Evolutionary conservation across 148 eudicot genomes (phyloP).

Genomic region (Silene conica): DNA sequence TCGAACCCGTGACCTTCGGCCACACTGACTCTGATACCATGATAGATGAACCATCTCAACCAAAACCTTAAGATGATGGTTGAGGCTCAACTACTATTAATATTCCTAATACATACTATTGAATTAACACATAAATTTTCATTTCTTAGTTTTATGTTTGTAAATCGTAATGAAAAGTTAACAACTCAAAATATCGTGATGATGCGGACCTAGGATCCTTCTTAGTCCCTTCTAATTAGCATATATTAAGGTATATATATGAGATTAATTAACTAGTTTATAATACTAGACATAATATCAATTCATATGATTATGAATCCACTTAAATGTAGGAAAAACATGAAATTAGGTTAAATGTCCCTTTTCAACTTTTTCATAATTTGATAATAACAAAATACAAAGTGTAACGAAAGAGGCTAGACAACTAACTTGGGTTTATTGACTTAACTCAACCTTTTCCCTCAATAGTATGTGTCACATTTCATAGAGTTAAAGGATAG

Average conservation of each 20-base stretch:
- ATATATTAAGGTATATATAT: too few relatives aligned
- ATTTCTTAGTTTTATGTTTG: not conserved
- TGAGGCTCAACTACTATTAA: too few relatives aligned
- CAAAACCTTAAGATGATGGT: too few relatives aligned
- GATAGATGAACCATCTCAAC: too few relatives aligned
- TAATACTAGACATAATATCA: not conserved
- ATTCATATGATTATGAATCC: not conserved
- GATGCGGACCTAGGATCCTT: not conserved
- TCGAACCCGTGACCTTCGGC: too few relatives aligned
- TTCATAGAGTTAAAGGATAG: constrained; percentile 25
- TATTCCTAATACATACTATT: too few relatives aligned
- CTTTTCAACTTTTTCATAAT: not conserved
- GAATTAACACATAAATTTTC: too few relatives aligned
- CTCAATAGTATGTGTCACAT: constrained; percentile 21
- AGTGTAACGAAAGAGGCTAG: constrained; percentile 24
- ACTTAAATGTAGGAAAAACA: not conserved
- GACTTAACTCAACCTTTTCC: constrained; percentile 24
- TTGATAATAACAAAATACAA: constrained; percentile 4
- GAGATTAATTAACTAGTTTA: too few relatives aligned
- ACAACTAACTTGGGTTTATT: constrained; percentile 16
- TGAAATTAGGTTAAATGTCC: not conserved
- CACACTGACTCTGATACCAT: too few relatives aligned
- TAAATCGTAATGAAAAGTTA: not conserved
- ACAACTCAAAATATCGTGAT: not conserved
- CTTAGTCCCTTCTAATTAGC: too few relatives aligned